Conservation (phyloP, 2,329 filamentous ascomycete species). For the Chrysoporthe cubensis region DNA sequence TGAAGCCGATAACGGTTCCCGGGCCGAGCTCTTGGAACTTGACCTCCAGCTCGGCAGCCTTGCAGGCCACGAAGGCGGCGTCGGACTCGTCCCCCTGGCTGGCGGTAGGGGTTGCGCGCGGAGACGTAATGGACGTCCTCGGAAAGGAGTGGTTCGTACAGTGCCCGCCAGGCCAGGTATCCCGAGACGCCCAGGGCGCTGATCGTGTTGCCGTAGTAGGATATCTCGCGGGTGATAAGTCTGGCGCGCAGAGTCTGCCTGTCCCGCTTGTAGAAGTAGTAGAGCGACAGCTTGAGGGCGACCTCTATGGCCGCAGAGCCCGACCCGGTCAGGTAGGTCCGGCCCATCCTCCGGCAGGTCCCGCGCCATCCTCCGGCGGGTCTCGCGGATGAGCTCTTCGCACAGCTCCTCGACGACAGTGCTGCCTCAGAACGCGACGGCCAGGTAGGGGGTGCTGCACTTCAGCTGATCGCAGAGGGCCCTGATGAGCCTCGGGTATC, state of each 20-base stretch:
- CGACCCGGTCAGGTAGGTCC: slow-evolving; percentile 41
- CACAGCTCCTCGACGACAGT: slow-evolving; percentile 44
- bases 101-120: slow-evolving; percentile 69
- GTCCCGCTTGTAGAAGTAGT: slow-evolving; percentile 64
- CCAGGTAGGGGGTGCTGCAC: background rate
- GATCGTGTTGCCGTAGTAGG: slow-evolving; percentile 74
- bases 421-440: slow-evolving; percentile 31
- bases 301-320: slow-evolving; percentile 69
- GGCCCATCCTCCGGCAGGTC: slow-evolving; percentile 46
- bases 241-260: slow-evolving; percentile 57
- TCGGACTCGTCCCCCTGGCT: slow-evolving; percentile 57
- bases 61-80: slow-evolving; percentile 61
- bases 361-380: slow-evolving; percentile 14
- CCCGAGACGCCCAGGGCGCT: slow-evolving; percentile 68
- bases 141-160: slow-evolving; percentile 65
- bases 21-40: slow-evolving; percentile 69
- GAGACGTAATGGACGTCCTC: slow-evolving; percentile 63
- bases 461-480: slow-evolving; percentile 12
- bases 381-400: slow-evolving; percentile 39
- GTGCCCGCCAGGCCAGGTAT: slow-evolving; percentile 60
- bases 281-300: slow-evolving; percentile 65
- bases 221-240: slow-evolving; percentile 69
- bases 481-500: slow-evolving; percentile 30
- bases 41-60: slow-evolving; percentile 67
- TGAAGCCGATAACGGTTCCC: slow-evolving; percentile 70